A percentile compares a stretch with the other conserved stretches of the same genome.
Evolutionary conservation across 441 rosid genomes (phyloP).

Genomic region (Aleurites moluccanus): DNA sequence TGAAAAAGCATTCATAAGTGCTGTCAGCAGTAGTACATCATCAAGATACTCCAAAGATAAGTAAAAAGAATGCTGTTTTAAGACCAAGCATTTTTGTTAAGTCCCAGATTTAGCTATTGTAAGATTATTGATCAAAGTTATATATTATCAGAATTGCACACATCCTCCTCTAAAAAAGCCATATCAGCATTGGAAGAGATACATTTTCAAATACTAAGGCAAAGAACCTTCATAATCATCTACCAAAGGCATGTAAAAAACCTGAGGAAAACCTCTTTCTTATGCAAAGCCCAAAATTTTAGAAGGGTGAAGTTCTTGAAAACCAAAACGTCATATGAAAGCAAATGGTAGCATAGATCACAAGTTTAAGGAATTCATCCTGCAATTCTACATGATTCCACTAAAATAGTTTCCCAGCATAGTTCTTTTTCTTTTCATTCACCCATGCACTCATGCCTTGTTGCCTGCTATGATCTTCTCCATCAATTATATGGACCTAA

Average conservation of each 20-base stretch:
- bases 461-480: not conserved
- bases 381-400: not conserved
- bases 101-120: slow-evolving; percentile 2
- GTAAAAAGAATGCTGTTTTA: not conserved
- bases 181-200: not conserved
- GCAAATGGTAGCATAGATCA: not conserved
- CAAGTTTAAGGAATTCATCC: not conserved
- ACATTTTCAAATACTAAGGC: not conserved
- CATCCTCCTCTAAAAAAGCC: not conserved
- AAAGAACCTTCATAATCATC: not conserved
- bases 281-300: not conserved
- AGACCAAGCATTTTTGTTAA: not conserved
- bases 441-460: not conserved
- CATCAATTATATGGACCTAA: not conserved
- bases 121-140: not conserved
- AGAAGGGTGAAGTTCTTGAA: slow-evolving; percentile 3
- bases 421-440: not conserved
- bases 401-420: not conserved
- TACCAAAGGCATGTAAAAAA: not conserved
- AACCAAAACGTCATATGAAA: not conserved
- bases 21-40: not conserved
- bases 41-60: not conserved
- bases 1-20: not conserved
- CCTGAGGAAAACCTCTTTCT: not conserved
- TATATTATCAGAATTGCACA: not conserved